A percentile compares a stretch with the other conserved stretches of the same genome.
Conservation (phyloP, 1,139 yeast genomes). For the Kodamaea sp. region DNA sequence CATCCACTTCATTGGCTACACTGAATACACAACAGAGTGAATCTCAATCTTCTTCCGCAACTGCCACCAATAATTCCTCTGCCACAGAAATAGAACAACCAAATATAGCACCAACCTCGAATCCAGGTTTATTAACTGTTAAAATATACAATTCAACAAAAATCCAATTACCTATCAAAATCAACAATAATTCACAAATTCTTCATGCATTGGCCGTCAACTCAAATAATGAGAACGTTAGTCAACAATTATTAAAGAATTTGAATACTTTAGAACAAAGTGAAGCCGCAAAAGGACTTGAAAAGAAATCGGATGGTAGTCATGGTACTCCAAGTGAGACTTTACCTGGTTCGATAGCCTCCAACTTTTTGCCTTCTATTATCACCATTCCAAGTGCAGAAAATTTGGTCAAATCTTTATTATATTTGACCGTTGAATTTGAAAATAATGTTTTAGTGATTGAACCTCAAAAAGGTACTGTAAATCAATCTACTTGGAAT, state of each 20-base stretch:
- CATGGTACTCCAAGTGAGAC: slow-evolving; percentile 14
- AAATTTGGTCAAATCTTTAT: slow-evolving; percentile 50
- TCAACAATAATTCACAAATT: slow-evolving; percentile 50
- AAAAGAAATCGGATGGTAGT: slow-evolving; percentile 1
- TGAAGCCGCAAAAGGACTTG: slow-evolving; percentile 5
- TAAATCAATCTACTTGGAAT: slow-evolving; percentile 59
- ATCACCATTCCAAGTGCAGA: slow-evolving; percentile 55
- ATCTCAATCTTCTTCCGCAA: background rate
- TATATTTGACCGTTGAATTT: slow-evolving; percentile 70
- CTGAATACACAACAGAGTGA: slow-evolving; percentile 8
- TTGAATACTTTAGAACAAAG: slow-evolving; percentile 24
- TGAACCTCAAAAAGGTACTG: slow-evolving; percentile 73
- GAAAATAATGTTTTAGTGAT: slow-evolving; percentile 81
- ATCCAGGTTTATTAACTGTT: slow-evolving; percentile 70
- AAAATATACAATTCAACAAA: slow-evolving; percentile 62
- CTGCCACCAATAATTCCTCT: slow-evolving; percentile 6
- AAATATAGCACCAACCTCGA: slow-evolving; percentile 15
- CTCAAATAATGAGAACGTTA: slow-evolving; percentile 39
- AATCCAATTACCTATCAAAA: slow-evolving; percentile 59
- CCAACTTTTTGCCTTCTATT: slow-evolving; percentile 60
- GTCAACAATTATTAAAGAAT: slow-evolving; percentile 33
- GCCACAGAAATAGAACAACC: slow-evolving; percentile 9
- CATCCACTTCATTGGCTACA: slow-evolving; percentile 10
- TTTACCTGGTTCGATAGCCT: slow-evolving; percentile 32
- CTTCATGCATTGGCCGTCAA: slow-evolving; percentile 50